Base-by-base conservation (phyloP, 306 rosid genomes). In the Leucaena leucocephala region DNA sequence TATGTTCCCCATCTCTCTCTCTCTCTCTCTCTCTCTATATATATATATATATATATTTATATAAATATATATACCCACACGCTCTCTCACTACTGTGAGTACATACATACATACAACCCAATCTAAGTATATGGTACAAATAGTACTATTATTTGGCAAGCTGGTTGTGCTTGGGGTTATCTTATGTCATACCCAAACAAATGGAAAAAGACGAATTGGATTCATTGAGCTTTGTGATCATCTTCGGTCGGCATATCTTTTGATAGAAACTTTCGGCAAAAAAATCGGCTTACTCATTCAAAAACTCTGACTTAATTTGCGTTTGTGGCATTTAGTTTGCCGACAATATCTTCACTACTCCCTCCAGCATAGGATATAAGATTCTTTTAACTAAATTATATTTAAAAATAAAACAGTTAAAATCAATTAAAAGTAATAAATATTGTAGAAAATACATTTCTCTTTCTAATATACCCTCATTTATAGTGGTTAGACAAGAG, bases 191-290 rank as follows among this genome's bases (percentile, higher is more conserved):
- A 12, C 22, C 42, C 66, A 84, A 46, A 76, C 84, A 84, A 16
- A 70, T 3, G 61, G 65, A 76, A 75, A 75, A 46, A 71, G 72
- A 80, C 84, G 76, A 80, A 16, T 16, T 76, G 45, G 64, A 70
- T 64, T 38, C 76, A 35, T 72, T 65, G 68, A 76, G 71, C 82
- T 66, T 76, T 58, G 82, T 69, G 58, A 36, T 80, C 64, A 84
- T 84, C 82, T 71, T 76, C 66, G 6, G 76, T 38, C 57, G 59
- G 68, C 39, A 67, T 78, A 44, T 69, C 65, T 73, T 71, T 73
- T 21, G 55, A 64, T 66, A 57, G 6, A 54, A 27, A 66, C 80
- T 78, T 63, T 62, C 61, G 42, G 57, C 75, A 66, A 7, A 70
- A 55, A 77, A 71, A 36, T 76, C 46, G 27, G 70, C 59, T 77